phyloP scores from a whole-genome alignment of 208 protist species.

The Acanthamoeba polyphaga region DNA sequence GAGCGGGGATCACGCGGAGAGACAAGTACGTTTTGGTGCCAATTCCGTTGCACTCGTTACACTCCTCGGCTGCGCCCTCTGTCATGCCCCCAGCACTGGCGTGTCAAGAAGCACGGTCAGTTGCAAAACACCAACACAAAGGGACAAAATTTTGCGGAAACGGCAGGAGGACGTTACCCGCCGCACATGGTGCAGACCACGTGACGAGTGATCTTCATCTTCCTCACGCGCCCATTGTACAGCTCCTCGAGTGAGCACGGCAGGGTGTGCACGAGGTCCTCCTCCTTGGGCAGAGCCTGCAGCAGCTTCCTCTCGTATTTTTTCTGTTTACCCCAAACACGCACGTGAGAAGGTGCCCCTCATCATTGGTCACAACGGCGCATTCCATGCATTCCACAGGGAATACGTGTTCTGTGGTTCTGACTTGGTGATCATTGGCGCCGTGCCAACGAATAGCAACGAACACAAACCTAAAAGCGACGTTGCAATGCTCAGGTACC shows the following conservation, averaged over 20 bases:
- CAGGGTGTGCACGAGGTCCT: constrained; percentile 28
- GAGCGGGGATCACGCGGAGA: too few species aligned
- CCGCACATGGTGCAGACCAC: constrained; percentile 50
- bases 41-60: constrained; percentile 19
- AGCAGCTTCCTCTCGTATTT: constrained; percentile 49
- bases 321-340: neutral
- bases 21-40: constrained; percentile 30
- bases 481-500: neutral
- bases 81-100: constrained; percentile 28
- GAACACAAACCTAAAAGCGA: neutral
- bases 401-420: too few species aligned
- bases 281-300: neutral
- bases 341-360: too few species aligned
- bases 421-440: too few species aligned
- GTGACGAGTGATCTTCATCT: constrained; percentile 34
- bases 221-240: constrained; percentile 28
- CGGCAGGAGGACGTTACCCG: neutral
- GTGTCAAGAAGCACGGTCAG: neutral
- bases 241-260: constrained; percentile 24
- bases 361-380: too few species aligned
- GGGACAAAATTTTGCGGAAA: too few species aligned
- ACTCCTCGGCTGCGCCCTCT: constrained; percentile 31
- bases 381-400: too few species aligned
- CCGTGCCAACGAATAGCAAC: neutral
- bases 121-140: neutral